Base-by-base conservation (phyloP, 1,284 basidiomycete genomes). In the Apiotrichum mycotoxinovorans region DNA sequence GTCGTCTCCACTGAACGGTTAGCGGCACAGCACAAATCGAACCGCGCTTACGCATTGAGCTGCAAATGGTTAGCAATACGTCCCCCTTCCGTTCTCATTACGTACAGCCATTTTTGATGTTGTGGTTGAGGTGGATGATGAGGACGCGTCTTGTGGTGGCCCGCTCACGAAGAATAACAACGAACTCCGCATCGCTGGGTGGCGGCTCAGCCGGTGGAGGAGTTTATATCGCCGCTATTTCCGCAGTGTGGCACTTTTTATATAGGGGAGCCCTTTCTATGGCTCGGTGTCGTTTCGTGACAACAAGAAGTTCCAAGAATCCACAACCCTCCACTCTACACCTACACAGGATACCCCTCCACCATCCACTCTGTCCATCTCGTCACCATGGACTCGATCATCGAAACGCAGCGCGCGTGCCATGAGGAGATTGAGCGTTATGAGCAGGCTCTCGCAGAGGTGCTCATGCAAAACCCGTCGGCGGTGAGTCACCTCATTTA, bases 351-450 rank as follows among this genome's bases (percentile, higher is more conserved):
- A n/a, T 27, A 25, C 27, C 42, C 30, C 33, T 17, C 49, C 43
- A 47, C n/a, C 20, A 20, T 22, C 22, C 43, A 40, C 33, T 43
- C 52, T 18, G 37, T 18, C 20, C 33, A 44, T 22, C 14, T 26
- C 27, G 11, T 25, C 48, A 55, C 33, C 60, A 94, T 96, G 89
- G 88, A 94, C 82, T 94, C 91, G 50, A 82, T 92, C 68, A 82
- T 96, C 73, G 95, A 98, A 78, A 82, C 90, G 26, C 90, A 94
- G 70, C 85, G 95, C 45, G 91, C 93, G 67, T 89, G 87, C 11
- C 94, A 98, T 78, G 93, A 98, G 79, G 94, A 97, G 77, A 83
- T 91, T 27, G 95, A 98, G 79, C 85, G 90, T 58, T 91, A 93
- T 66, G 89, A 83, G 66, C 77, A 79, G 54, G 80, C 81, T 12